Conservation (phyloP, 768 basidiomycete species). For the Lactarius sp. region DNA sequence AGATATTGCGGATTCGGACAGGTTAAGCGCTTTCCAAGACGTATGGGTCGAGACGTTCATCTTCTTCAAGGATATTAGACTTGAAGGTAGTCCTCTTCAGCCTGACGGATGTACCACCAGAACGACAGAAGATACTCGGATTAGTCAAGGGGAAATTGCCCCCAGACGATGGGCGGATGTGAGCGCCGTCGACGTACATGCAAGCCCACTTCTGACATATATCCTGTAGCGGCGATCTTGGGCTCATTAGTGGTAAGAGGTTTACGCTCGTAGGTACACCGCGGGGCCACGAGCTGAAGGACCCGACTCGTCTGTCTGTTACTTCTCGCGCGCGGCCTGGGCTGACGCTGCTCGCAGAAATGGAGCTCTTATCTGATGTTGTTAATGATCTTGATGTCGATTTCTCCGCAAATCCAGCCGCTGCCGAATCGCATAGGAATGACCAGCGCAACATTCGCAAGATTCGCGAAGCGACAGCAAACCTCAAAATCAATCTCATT, state of each 20-base stretch:
- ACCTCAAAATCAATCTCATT: slow-evolving; percentile 65
- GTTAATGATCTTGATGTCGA: slow-evolving; percentile 82
- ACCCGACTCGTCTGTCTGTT: slow-evolving; percentile 50
- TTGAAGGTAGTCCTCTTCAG: slow-evolving; percentile 62
- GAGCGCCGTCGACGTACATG: slow-evolving; percentile 23
- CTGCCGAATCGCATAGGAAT: slow-evolving; percentile 54
- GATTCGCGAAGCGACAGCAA: slow-evolving; percentile 65
- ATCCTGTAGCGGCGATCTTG: slow-evolving; percentile 48
- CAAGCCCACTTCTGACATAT: slow-evolving; percentile 10
- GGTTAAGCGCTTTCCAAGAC: slow-evolving; percentile 37
- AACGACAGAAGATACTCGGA: slow-evolving; percentile 84
- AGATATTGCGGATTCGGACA: slow-evolving; percentile 71
- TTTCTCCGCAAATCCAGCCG: slow-evolving; percentile 59
- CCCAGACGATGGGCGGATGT: slow-evolving; percentile 65
- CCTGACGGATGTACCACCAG: slow-evolving; percentile 74
- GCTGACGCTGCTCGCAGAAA: slow-evolving; percentile 37
- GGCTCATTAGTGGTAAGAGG: slow-evolving; percentile 56
- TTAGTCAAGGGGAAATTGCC: slow-evolving; percentile 81
- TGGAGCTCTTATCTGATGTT: slow-evolving; percentile 62
- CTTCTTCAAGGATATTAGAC: slow-evolving; percentile 61
- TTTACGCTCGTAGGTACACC: slow-evolving; percentile 87
- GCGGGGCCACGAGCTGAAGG: slow-evolving; percentile 79
- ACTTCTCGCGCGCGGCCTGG: neutral
- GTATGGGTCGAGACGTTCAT: neutral
- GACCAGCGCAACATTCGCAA: slow-evolving; percentile 81